Evolutionary conservation across 768 basidiomycete genomes (phyloP), one percentile per base, ranked within the genome.

Genomic region (Auriscalpium microsporum): DNA sequence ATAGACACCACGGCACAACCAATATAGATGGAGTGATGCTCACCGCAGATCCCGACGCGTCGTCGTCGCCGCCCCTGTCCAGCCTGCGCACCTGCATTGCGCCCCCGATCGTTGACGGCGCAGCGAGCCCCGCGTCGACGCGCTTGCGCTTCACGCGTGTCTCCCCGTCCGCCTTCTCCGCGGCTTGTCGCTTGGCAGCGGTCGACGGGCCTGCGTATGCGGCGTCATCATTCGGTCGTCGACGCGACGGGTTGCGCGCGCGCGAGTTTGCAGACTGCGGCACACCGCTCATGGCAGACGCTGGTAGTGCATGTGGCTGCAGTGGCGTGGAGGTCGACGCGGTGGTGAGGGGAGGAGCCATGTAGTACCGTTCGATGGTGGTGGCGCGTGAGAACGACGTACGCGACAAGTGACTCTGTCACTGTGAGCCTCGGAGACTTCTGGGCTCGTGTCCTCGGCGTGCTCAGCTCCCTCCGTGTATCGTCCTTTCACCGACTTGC

Each of bases 71-170:
- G 45, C 61, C 58, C 64, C n/a, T 66, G 56, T 45, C 67, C 60
- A 33, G 56, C 58, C 33, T 49, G 33, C 54, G 57, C 36, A 10
- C 21, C 28, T 57, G 58, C 52, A 50, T 19, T 16, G 57, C 57
- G 45, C 33, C 53, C 55, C 38, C 54, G 56, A 45, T 42, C 14
- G 13, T 42, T 8, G 36, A n/a, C 17, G 59, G 53, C 11, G 62
- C 63, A 13, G 67, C 55, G 9, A 66, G 59, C 17, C 63, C 58
- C 33, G 73, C 67, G 37, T 87, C 87, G 38, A 79, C 73, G 60
- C 85, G 78, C 70, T 88, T 90, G 62, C 88, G 72, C 69, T 91
- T 90, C 52, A 76, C 74, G 49, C 87, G 75, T 14, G 84, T 81
- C 61, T 90, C 88, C n/a, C 84, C 85, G 8, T 89, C 86, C 23